phyloP scores from a whole-genome alignment of 1,139 yeast genomes.

The Suhomyces taliae region DNA sequence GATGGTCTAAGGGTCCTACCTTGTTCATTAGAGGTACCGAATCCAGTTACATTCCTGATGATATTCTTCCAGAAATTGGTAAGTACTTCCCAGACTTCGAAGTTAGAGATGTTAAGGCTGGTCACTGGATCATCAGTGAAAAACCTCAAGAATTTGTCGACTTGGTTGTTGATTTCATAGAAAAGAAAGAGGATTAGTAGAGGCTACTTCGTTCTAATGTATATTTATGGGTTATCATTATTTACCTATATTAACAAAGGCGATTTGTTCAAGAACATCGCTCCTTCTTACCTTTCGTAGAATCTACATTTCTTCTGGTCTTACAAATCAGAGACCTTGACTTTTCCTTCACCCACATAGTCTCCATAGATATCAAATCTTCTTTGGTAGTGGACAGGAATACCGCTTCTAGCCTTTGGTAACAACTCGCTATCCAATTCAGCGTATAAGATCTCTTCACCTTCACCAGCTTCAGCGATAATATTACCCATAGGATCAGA shows the following conservation, averaged over 20 bases:
- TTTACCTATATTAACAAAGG: too few species aligned
- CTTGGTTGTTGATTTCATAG: constrained; percentile 57
- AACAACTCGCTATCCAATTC: constrained; percentile 68
- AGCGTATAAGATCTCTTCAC: constrained; percentile 78
- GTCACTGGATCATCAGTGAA: constrained; percentile 91
- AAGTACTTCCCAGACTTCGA: constrained; percentile 77
- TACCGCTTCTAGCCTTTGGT: constrained; percentile 61
- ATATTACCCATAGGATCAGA: constrained; percentile 84
- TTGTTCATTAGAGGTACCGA: constrained; percentile 78
- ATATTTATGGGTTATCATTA: too few species aligned
- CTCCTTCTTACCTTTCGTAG: too few species aligned
- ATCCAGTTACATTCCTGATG: constrained; percentile 85
- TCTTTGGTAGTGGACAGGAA: constrained; percentile 80
- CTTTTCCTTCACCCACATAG: constrained; percentile 48
- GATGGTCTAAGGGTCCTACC: constrained; percentile 67
- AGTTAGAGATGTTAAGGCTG: constrained; percentile 72
- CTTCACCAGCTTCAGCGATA: constrained; percentile 80
- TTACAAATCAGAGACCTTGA: constrained; percentile 38
- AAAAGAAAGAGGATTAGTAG: constrained; percentile 49
- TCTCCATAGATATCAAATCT: constrained; percentile 84
- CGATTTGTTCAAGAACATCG: too few species aligned
- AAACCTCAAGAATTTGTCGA: constrained; percentile 70
- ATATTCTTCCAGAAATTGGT: constrained; percentile 72
- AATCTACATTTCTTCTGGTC: too few species aligned
- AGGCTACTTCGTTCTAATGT: too few species aligned